Percentiles rank a stretch among this genome's conserved stretches.
Conservation (phyloP, 2,329 filamentous ascomycete species). For the Drechslerella coelobrocha region DNA sequence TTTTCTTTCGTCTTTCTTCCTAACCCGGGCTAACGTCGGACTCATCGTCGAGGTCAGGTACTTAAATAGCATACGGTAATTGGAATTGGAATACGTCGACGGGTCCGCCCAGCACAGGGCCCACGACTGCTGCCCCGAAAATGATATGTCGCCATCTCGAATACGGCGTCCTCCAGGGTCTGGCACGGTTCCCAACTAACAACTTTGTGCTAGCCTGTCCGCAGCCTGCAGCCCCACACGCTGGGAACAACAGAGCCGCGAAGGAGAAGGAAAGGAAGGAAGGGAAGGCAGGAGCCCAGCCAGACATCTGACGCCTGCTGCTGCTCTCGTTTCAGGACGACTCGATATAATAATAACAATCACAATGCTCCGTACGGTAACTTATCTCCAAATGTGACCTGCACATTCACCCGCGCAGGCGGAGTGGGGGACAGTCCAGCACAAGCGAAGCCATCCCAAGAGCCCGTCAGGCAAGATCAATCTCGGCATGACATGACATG, state of each 20-base stretch:
- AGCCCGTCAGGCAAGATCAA: no score
- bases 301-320: background rate
- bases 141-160: background rate
- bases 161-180: conserved; percentile 3
- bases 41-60: background rate
- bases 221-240: background rate
- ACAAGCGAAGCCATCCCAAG: no score
- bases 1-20: background rate
- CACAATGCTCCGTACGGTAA: no score
- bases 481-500: no score
- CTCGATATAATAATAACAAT: no score
- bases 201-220: background rate
- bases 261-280: conserved; percentile 19
- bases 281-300: conserved; percentile 11
- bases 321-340: conserved; percentile 24
- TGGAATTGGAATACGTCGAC: background rate
- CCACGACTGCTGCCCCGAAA: no score
- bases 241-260: conserved; percentile 18
- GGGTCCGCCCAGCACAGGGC: background rate
- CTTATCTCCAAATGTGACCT: no score
- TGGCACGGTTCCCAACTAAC: background rate
- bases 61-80: conserved; percentile 2
- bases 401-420: no score
- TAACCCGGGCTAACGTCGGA: background rate
- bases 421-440: no score